Percentiles rank a stretch among this genome's conserved stretches.
Evolutionary conservation across 177 flowering plant species (phyloP).

Genomic region (Vitis hybrid): DNA sequence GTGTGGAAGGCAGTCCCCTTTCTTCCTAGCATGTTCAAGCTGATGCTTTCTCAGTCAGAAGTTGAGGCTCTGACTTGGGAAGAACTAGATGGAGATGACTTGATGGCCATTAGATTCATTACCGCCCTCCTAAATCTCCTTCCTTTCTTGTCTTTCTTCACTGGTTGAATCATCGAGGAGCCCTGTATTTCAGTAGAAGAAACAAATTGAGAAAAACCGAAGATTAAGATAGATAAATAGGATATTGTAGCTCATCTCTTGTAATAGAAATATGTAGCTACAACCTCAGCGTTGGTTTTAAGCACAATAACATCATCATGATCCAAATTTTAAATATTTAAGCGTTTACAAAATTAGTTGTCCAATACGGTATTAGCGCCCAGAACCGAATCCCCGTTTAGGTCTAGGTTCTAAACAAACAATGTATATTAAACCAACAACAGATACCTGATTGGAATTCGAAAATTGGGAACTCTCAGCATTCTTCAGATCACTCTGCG

Average conservation of each 20-base stretch:
- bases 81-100: slow-evolving; percentile 9
- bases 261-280: no score
- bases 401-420: no score
- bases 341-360: no score
- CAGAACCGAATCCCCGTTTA: no score
- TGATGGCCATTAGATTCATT: slow-evolving; percentile 3
- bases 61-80: slow-evolving; percentile 7
- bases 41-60: background rate
- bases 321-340: no score
- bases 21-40: background rate
- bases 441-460: background rate
- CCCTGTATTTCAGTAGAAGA: background rate
- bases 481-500: background rate
- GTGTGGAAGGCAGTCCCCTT: background rate
- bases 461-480: background rate
- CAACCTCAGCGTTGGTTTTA: no score
- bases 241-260: no score
- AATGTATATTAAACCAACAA: no score
- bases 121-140: slow-evolving; percentile 13
- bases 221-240: background rate
- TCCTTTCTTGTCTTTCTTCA: slow-evolving; percentile 17
- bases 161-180: slow-evolving; percentile 5
- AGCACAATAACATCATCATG: no score
- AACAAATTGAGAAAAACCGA: background rate
- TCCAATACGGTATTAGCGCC: no score